Base-by-base conservation (phyloP, 2,329 filamentous ascomycete species). In the Colletotrichum orbiculare region DNA sequence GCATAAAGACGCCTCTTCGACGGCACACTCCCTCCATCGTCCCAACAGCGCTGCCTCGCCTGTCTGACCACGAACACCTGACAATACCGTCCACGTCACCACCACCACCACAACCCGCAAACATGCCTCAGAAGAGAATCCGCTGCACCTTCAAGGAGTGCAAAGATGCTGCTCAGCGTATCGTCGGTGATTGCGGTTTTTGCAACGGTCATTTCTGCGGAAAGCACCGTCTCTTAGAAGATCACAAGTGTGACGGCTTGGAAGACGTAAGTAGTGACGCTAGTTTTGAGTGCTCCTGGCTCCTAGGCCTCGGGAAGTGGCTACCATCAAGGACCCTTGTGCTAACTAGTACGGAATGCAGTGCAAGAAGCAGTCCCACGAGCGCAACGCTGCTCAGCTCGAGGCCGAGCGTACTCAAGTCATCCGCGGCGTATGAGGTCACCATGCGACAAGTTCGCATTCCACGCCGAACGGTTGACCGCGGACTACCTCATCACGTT, bases 281-380 rank as follows among this genome's bases (percentile, higher is more conserved):
- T 2, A n/a, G 33, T 34, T 68, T 54, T 67, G 66, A 69, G 66
- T 64, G 52, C 33, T 50, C 61, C 42, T 82, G 80, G 80, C 74
- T 80, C n/a, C 74, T 82, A 42, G 79, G 80, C 34, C 74, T 81
- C 5, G 69, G 65, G 58, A 75, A 75, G 37, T 72, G 77, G 42
- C 72, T 82, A 54, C 68, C 62, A 73, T 54, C 73, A 77, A 60
- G 71, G 75, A 70, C 64, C 73, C 58, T 78, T 80, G 74, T 81
- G 76, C 73, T 73, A 60, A 66, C 66, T 71, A 56, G 52, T 17
- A 67, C 63, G 57, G 55, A 64, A 37, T 39, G 17, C 74, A 91
- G 88, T 97, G 95, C 86, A 97, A 97, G 86, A 96, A 97, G 84
- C 94, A 97, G 79, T 95, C 93, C 52, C 93, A 97, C 80, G 93